Percentiles rank a stretch among this genome's conserved stretches.
Conservation (phyloP, 2,329 filamentous ascomycete species). For the Alternaria triticimaculans region DNA sequence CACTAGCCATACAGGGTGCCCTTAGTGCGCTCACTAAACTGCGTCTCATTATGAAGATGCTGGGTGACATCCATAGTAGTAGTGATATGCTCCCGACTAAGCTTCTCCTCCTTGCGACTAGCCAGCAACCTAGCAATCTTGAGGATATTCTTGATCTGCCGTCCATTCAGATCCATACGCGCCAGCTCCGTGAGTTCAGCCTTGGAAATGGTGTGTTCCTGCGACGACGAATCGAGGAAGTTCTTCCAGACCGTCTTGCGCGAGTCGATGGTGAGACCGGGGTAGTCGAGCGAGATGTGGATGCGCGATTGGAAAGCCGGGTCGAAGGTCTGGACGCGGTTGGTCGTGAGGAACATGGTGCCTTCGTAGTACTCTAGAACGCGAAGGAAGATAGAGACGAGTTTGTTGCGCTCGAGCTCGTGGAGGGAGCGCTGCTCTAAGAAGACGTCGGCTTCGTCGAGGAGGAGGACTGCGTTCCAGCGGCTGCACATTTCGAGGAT, state of each 20-base stretch:
- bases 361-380: constrained; percentile 45
- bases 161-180: constrained; percentile 55
- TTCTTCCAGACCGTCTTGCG: constrained; percentile 49
- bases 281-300: constrained; percentile 41
- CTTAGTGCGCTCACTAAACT: constrained; percentile 36
- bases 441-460: constrained; percentile 72
- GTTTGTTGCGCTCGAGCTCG: constrained; percentile 45
- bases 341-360: constrained; percentile 46
- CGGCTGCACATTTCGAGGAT: constrained; percentile 80
- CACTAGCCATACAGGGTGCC: constrained; percentile 20
- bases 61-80: constrained; percentile 50
- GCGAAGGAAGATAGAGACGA: constrained; percentile 50
- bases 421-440: constrained; percentile 58
- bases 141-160: constrained; percentile 59
- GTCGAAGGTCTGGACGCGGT: constrained; percentile 43
- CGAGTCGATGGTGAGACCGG: constrained; percentile 28
- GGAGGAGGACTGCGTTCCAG: constrained; percentile 65
- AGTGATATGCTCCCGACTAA: constrained; percentile 39
- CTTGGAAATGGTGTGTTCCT: constrained; percentile 17
- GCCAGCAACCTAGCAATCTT: constrained; percentile 40
- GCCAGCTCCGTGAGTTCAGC: constrained; percentile 42
- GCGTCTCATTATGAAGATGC: constrained; percentile 49
- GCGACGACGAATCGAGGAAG: constrained; percentile 44
- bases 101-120: constrained; percentile 34
- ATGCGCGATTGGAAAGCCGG: constrained; percentile 42